Conservation (phyloP, 1,284 basidiomycete genomes). For the Filobasidium uniguttulatum region DNA sequence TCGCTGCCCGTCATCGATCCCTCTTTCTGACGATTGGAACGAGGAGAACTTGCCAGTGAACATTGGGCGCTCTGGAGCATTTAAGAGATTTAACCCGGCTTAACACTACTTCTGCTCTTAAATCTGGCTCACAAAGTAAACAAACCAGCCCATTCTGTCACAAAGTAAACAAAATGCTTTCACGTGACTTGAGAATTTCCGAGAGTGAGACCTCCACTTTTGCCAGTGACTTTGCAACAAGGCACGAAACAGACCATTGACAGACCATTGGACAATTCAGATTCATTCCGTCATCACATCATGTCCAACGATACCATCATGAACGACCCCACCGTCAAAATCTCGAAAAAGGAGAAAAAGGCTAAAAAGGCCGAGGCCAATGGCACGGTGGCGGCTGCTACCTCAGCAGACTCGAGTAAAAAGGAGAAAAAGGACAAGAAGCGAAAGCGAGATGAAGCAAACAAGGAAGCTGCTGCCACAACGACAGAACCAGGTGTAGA, state of each 20-base stretch:
- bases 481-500: background rate
- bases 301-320: constrained; percentile 27
- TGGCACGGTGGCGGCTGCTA: constrained; percentile 13
- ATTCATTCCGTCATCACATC: background rate
- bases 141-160: background rate
- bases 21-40: no score
- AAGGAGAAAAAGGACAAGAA: constrained; percentile 19
- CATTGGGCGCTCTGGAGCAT: no score
- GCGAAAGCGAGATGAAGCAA: constrained; percentile 11
- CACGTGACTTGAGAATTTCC: background rate
- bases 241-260: background rate
- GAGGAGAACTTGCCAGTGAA: no score
- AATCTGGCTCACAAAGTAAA: background rate
- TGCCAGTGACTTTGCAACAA: background rate
- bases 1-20: no score
- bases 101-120: no score
- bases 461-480: constrained; percentile 10
- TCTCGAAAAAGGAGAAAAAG: constrained; percentile 19
- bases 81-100: no score
- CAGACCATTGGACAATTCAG: background rate
- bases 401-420: constrained; percentile 13
- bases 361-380: constrained; percentile 28
- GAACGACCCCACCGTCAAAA: constrained; percentile 3
- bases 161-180: no score
- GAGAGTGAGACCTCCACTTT: background rate